Conservation (phyloP, 305 asterid genomes). For the Ilex paraguariensis region DNA sequence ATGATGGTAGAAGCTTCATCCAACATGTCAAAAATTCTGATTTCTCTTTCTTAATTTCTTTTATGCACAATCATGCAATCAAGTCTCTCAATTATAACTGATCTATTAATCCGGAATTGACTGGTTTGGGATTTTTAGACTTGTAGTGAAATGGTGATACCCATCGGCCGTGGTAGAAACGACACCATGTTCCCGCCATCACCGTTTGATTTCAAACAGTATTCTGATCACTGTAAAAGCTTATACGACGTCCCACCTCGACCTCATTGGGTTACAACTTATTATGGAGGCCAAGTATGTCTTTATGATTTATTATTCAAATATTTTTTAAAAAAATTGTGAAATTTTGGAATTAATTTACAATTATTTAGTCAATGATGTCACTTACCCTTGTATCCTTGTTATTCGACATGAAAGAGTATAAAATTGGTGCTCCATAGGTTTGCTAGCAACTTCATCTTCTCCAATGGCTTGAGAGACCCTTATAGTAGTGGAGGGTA, state of each 20-base stretch:
- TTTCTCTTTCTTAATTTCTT: neutral
- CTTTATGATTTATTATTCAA: too few species aligned
- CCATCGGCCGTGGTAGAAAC: neutral
- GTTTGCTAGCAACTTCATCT: conserved; percentile 11
- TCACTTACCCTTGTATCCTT: neutral
- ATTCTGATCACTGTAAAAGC: neutral
- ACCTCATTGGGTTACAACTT: conserved; percentile 24
- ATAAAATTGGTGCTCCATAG: conserved; percentile 7
- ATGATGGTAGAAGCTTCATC: too few species aligned
- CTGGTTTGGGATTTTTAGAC: neutral
- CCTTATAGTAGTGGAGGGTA: conserved; percentile 13
- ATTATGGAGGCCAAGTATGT: conserved; percentile 23
- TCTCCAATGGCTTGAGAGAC: conserved; percentile 13
- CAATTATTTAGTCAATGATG: neutral
- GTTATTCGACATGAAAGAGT: neutral
- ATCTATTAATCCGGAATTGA: too few species aligned
- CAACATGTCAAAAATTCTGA: too few species aligned
- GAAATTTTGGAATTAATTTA: too few species aligned
- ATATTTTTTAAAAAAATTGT: too few species aligned
- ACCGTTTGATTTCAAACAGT: conserved; percentile 4
- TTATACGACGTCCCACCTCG: conserved; percentile 18
- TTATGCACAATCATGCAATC: too few species aligned
- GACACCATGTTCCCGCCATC: conserved; percentile 2
- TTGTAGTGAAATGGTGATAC: neutral
- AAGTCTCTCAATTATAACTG: too few species aligned